phyloP scores from a whole-genome alignment of 139 green algal genomes.

The Chlamydomonas incerta region DNA sequence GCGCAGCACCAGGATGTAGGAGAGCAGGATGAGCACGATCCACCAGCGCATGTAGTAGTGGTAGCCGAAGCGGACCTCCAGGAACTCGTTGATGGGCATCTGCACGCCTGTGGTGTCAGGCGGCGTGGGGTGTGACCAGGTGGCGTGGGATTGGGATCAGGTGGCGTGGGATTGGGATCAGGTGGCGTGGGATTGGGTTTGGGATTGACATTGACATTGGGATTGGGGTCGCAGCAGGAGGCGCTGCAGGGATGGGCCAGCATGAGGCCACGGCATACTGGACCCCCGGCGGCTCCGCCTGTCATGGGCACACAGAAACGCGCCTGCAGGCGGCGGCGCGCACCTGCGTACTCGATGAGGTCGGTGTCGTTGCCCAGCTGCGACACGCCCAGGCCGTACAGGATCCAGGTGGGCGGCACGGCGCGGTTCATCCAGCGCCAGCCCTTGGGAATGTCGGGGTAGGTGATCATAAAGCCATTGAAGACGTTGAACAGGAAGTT shows the following conservation, averaged over 20 bases:
- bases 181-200: background rate
- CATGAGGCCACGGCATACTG: background rate
- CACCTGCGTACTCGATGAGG: conserved; percentile 29
- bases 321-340: background rate
- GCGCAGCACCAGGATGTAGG: conserved; percentile 70
- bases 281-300: no score
- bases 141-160: no score
- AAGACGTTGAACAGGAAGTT: conserved; percentile 70
- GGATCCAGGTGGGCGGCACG: conserved; percentile 70
- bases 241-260: background rate
- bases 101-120: conserved; percentile 5
- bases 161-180: no score
- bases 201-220: background rate
- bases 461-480: conserved; percentile 85
- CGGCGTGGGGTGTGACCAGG: no score
- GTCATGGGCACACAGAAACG: background rate
- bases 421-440: conserved; percentile 54
- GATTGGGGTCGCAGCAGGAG: background rate
- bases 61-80: conserved; percentile 77
- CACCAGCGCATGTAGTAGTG: conserved; percentile 64
- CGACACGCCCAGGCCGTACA: conserved; percentile 70
- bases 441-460: conserved; percentile 71
- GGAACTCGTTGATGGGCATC: conserved; percentile 51
- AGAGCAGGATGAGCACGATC: conserved; percentile 60
- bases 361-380: conserved; percentile 59